These are phyloP conservation scores for Phalaenopsis aphrodite DNA, from an alignment of 106 monocot genomes.

Conservation along the genomic window DNA sequence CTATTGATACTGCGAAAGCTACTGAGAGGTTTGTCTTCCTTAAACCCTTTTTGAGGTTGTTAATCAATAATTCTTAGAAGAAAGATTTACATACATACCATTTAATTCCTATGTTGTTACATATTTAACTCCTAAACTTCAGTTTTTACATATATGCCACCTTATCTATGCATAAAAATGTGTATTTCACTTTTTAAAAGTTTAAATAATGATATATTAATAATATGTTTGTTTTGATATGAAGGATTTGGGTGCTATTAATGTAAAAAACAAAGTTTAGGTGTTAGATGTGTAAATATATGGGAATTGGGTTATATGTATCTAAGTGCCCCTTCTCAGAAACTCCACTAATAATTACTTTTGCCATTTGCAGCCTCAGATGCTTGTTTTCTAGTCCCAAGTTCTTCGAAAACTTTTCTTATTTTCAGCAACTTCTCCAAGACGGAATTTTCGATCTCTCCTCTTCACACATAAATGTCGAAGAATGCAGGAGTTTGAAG, in stretches of 20 bases:
- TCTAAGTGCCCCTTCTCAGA: background rate
- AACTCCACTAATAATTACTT: background rate
- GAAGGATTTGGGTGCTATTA: too few species aligned
- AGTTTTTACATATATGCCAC: too few species aligned
- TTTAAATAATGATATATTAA: too few species aligned
- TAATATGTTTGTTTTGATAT: too few species aligned
- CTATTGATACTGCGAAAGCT: slow-evolving; percentile 37
- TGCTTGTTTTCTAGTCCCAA: slow-evolving; percentile 58
- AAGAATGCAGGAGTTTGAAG: slow-evolving; percentile 40
- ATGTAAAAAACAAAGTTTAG: too few species aligned
- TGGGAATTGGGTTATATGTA: too few species aligned
- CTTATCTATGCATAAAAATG: too few species aligned
- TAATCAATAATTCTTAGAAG: background rate
- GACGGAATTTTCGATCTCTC: slow-evolving; percentile 54
- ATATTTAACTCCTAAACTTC: too few species aligned
- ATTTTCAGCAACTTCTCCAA: slow-evolving; percentile 55
- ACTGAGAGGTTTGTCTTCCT: slow-evolving; percentile 43
- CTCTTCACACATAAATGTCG: slow-evolving; percentile 20
- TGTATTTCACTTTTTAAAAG: too few species aligned
- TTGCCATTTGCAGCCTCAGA: slow-evolving; percentile 47
- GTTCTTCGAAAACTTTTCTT: slow-evolving; percentile 45
- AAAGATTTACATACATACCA: background rate
- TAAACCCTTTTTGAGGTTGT: background rate
- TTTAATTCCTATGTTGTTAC: too few species aligned
- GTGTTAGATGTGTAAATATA: too few species aligned